These are phyloP conservation scores for Penicillium sp. DNA, from an alignment of 2,329 filamentous ascomycete species.

Conservation along the genomic window DNA sequence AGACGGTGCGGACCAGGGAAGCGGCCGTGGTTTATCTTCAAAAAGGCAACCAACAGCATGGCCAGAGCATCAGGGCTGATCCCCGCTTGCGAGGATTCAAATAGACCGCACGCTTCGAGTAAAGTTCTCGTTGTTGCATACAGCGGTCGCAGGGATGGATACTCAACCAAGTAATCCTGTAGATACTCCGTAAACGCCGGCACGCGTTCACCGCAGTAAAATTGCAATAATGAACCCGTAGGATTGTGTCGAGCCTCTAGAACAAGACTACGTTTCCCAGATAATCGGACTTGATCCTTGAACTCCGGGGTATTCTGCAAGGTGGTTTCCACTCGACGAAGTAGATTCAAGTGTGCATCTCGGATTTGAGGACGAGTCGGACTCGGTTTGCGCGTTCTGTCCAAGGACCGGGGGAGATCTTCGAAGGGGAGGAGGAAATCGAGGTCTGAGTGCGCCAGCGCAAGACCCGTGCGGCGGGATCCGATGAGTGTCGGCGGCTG, in stretches of 20 bases:
- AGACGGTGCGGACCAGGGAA: conserved; percentile 40
- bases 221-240: conserved; percentile 59
- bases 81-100: conserved; percentile 56
- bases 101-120: conserved; percentile 58
- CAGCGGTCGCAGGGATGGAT: conserved; percentile 56
- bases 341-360: conserved; percentile 31
- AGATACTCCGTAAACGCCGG: conserved; percentile 52
- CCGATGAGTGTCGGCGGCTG: conserved; percentile 56
- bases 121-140: conserved; percentile 58
- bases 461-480: conserved; percentile 60
- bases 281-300: conserved; percentile 24
- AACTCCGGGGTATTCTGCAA: conserved; percentile 35
- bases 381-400: conserved; percentile 41
- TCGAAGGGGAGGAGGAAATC: conserved; percentile 54
- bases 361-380: conserved; percentile 41
- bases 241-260: conserved; percentile 49
- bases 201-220: conserved; percentile 55
- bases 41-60: conserved; percentile 62
- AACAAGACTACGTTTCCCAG: conserved; percentile 39
- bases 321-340: conserved; percentile 32
- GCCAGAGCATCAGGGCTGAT: conserved; percentile 62
- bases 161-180: conserved; percentile 55
- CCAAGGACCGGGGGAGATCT: conserved; percentile 32
- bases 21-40: conserved; percentile 52
- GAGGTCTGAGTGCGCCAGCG: conserved; percentile 60